phyloP scores from a whole-genome alignment of 2,329 filamentous ascomycete species.

The Fusarium albidum region DNA sequence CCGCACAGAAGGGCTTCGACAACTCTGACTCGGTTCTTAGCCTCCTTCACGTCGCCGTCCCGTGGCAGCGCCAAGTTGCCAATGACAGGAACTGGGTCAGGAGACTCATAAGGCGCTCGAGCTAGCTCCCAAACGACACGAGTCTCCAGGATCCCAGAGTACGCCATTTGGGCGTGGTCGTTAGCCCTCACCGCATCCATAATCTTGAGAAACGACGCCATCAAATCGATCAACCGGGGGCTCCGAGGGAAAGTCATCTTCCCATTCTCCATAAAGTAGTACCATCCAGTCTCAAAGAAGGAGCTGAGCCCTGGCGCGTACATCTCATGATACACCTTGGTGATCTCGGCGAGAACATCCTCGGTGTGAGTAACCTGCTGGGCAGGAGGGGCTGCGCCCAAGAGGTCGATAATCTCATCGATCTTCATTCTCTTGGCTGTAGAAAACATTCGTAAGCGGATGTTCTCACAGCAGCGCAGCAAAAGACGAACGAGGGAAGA shows the following conservation, averaged over 20 bases:
- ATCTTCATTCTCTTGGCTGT: slow-evolving; percentile 68
- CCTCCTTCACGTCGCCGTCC: slow-evolving; percentile 69
- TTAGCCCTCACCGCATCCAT: slow-evolving; percentile 58
- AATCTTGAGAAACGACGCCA: slow-evolving; percentile 70
- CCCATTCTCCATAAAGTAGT: slow-evolving; percentile 60
- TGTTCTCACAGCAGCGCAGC: slow-evolving; percentile 40
- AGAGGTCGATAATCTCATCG: slow-evolving; percentile 72
- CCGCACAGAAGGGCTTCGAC: slow-evolving; percentile 82
- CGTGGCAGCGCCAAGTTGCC: slow-evolving; percentile 50
- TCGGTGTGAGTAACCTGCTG: slow-evolving; percentile 61
- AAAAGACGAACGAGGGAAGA: slow-evolving; percentile 41
- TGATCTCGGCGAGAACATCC: slow-evolving; percentile 70
- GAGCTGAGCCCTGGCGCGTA: slow-evolving; percentile 78
- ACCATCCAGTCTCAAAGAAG: slow-evolving; percentile 88
- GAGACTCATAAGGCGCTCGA: slow-evolving; percentile 54
- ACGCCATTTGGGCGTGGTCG: slow-evolving; percentile 60
- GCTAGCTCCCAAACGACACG: slow-evolving; percentile 69
- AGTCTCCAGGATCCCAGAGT: slow-evolving; percentile 64
- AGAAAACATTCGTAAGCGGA: slow-evolving; percentile 43
- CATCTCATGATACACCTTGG: slow-evolving; percentile 75
- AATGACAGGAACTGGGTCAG: slow-evolving; percentile 44
- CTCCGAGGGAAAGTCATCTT: slow-evolving; percentile 59
- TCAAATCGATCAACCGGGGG: slow-evolving; percentile 68
- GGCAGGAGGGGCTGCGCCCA: slow-evolving; percentile 67
- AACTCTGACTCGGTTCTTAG: slow-evolving; percentile 75